These are phyloP conservation scores for Plasmodium gonderi DNA, from an alignment of 169 alveolate genomes.

Conservation along the genomic window DNA sequence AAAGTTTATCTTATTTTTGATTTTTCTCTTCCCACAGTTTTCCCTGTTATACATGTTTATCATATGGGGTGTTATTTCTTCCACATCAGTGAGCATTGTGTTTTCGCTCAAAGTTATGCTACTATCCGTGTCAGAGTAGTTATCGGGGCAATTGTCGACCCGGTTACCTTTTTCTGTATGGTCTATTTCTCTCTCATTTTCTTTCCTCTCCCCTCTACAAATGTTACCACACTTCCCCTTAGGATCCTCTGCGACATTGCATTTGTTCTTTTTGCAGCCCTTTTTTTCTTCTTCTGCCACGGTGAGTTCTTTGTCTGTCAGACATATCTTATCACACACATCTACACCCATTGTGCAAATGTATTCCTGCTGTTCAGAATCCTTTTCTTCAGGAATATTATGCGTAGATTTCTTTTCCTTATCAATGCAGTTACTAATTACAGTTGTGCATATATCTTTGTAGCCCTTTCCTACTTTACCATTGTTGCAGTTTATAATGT, in stretches of 20 bases:
- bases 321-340: no score
- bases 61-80: neutral
- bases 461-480: neutral
- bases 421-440: neutral
- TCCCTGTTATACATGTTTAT: neutral
- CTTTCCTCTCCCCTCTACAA: neutral
- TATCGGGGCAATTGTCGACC: neutral
- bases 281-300: neutral
- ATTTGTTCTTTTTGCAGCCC: neutral
- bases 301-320: no score
- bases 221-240: neutral
- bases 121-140: neutral
- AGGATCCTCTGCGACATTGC: neutral
- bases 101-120: constrained; percentile 20
- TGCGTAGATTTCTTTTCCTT: neutral
- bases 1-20: constrained; percentile 71
- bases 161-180: neutral
- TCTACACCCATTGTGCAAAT: no score
- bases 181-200: no score
- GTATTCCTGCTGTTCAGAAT: neutral
- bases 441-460: neutral
- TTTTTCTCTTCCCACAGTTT: constrained; percentile 16
- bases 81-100: constrained; percentile 21
- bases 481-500: neutral
- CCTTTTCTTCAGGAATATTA: neutral